These are phyloP conservation scores for Cladophialophora exuberans DNA, from an alignment of 2,329 filamentous ascomycete species.

Conservation along the genomic window DNA sequence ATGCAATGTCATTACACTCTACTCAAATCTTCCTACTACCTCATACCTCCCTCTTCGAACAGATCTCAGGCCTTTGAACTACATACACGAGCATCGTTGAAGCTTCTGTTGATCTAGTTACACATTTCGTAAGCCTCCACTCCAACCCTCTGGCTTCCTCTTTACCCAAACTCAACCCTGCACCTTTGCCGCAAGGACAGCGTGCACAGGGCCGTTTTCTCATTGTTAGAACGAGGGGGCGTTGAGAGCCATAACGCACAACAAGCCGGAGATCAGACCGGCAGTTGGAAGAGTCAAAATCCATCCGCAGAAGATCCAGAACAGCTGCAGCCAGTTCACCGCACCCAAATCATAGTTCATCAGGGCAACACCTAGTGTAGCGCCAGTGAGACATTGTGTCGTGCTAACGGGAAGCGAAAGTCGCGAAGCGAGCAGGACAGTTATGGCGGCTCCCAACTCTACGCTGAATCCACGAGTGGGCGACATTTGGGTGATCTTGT, in stretches of 20 bases:
- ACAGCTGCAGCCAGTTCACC: constrained; percentile 1
- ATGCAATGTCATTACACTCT: too few species aligned
- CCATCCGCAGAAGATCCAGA: constrained; percentile 10
- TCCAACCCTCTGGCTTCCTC: too few species aligned
- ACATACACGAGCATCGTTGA: too few species aligned
- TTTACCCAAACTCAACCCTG: too few species aligned
- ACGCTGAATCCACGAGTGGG: constrained; percentile 66
- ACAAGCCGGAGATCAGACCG: neutral
- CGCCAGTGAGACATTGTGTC: constrained; percentile 3
- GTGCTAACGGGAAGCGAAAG: constrained; percentile 49
- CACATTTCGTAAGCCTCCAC: too few species aligned
- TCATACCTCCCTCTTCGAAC: too few species aligned
- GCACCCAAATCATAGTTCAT: constrained; percentile 10
- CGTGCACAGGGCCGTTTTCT: too few species aligned
- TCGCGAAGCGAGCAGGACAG: constrained; percentile 74
- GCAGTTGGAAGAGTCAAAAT: neutral
- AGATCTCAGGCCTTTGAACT: too few species aligned
- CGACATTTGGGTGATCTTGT: constrained; percentile 73
- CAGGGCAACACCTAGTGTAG: constrained; percentile 1
- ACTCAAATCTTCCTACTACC: too few species aligned
- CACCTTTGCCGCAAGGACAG: too few species aligned
- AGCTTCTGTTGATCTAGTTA: too few species aligned
- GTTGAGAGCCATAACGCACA: constrained; percentile 9
- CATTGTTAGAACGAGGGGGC: constrained; percentile 1
- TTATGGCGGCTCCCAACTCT: constrained; percentile 78